phyloP scores from a whole-genome alignment of 169 alveolate species.

The Cryptosporidium meleagridis region DNA sequence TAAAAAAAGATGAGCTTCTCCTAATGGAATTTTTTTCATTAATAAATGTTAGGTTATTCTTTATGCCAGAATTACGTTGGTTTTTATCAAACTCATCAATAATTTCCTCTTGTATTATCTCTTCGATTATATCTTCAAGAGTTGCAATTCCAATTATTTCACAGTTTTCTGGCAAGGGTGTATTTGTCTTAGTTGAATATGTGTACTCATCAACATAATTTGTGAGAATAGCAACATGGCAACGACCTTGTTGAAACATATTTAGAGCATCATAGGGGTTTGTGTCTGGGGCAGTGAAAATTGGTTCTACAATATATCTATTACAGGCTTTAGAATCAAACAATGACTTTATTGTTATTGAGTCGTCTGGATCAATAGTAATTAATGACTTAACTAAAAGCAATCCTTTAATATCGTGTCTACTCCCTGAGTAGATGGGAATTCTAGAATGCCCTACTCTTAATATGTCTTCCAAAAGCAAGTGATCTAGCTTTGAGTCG shows the following conservation, averaged over 20 bases:
- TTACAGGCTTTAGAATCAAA: conserved; percentile 43
- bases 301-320: conserved; percentile 55
- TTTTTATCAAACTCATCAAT: conserved; percentile 64
- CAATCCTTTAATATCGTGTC: conserved; percentile 84
- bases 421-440: conserved; percentile 84
- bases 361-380: conserved; percentile 72
- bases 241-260: conserved; percentile 67
- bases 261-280: conserved; percentile 71
- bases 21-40: not conserved
- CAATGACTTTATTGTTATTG: conserved; percentile 43
- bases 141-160: conserved; percentile 73
- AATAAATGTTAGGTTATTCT: not conserved
- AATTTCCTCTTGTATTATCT: conserved; percentile 67
- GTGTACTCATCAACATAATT: conserved; percentile 60
- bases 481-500: conserved; percentile 76
- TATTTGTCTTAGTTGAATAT: conserved; percentile 19
- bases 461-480: conserved; percentile 77
- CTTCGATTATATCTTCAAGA: conserved; percentile 64
- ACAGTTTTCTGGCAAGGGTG: conserved; percentile 46
- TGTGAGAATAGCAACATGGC: conserved; percentile 71
- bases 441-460: conserved; percentile 86
- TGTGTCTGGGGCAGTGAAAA: conserved; percentile 62
- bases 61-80: conserved; percentile 2
- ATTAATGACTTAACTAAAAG: conserved; percentile 82
- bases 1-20: conserved; percentile 40